Base-by-base conservation (phyloP, 345 rosid species). In the Eucalyptus dawsonii region DNA sequence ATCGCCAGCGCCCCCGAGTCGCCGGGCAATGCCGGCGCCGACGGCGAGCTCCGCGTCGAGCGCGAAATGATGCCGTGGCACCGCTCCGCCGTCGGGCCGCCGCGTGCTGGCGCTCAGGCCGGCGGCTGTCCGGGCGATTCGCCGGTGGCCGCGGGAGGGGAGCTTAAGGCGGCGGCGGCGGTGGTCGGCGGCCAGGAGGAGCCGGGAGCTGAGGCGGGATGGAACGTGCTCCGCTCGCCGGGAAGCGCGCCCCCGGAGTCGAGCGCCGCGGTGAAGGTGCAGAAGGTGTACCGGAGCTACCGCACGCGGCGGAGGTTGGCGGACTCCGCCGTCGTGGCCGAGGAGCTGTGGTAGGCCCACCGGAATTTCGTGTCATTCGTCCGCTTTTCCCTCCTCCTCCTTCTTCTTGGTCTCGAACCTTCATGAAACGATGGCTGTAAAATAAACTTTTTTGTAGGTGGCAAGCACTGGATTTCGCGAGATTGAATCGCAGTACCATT, bases 241-340 rank as follows among this genome's bases (percentile, higher is more conserved):
- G 83, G 47, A 5, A 76, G 47, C 16, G 85, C 29, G 15, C 85
- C 85, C 25, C 47, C 85, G 25, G 85, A 11, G 85, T 76, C 85
- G 15, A 37, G 85, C 24, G 97, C 99, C 16, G 98, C 96, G 16
- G 95, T 96, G 88, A 96, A 91, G 92, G 65, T 97, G 51, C 99
- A 96, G 94, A 97, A 97, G 92, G 97, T 96, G 10, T 97, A 97
- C 89, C 90, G 96, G 91, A 93, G 99, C 90, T 96, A 97, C 81
- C 99, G 99, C 51, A 97, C 99, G 67, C 97, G 99, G 88, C 99
- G 99, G 31, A 91, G 95, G 89, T 72, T 97, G 90, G 99, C 99
- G 1, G 99, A 97, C 92, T 94, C 99, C 58, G 99, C 95, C 9
- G 95, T 97, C 11, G 95, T 96, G n/a, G 97, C 95, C 44, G 99